Evolutionary conservation across 2,329 filamentous ascomycete species (phyloP).

Genomic region (Colletotrichum tabaci): DNA sequence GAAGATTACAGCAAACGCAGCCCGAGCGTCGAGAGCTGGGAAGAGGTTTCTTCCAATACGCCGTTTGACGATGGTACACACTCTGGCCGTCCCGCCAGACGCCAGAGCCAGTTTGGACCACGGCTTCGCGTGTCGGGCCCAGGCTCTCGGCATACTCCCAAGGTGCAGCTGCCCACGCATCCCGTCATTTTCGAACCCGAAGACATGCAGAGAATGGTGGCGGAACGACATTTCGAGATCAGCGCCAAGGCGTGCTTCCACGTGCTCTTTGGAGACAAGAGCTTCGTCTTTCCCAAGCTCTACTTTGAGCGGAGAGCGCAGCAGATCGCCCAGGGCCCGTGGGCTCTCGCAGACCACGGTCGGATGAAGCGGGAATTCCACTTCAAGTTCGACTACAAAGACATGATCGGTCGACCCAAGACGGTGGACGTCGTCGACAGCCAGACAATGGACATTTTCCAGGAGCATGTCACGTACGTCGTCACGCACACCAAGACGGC

Average conservation of each 20-base stretch:
- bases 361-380: slow-evolving; percentile 84
- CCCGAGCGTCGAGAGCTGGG: slow-evolving; percentile 91
- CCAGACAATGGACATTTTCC: slow-evolving; percentile 88
- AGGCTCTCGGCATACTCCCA: slow-evolving; percentile 60
- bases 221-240: slow-evolving; percentile 88
- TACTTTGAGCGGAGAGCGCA: slow-evolving; percentile 87
- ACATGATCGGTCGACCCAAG: slow-evolving; percentile 75
- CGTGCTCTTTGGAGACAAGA: slow-evolving; percentile 96
- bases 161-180: slow-evolving; percentile 85
- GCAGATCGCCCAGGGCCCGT: slow-evolving; percentile 88
- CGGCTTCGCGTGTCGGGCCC: slow-evolving; percentile 51
- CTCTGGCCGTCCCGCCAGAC: slow-evolving; percentile 56
- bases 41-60: slow-evolving; percentile 78
- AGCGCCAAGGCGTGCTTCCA: slow-evolving; percentile 96
- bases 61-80: slow-evolving; percentile 72
- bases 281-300: slow-evolving; percentile 91
- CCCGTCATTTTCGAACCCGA: slow-evolving; percentile 88
- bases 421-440: slow-evolving; percentile 80
- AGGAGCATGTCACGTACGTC: slow-evolving; percentile 80
- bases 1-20: slow-evolving; percentile 72
- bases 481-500: slow-evolving; percentile 74
- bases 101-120: slow-evolving; percentile 53
- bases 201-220: slow-evolving; percentile 81
- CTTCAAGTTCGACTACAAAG: slow-evolving; percentile 80
- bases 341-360: slow-evolving; percentile 79